phyloP scores from a whole-genome alignment of 176 grass and related monocot species.

The Cocos nucifera region DNA sequence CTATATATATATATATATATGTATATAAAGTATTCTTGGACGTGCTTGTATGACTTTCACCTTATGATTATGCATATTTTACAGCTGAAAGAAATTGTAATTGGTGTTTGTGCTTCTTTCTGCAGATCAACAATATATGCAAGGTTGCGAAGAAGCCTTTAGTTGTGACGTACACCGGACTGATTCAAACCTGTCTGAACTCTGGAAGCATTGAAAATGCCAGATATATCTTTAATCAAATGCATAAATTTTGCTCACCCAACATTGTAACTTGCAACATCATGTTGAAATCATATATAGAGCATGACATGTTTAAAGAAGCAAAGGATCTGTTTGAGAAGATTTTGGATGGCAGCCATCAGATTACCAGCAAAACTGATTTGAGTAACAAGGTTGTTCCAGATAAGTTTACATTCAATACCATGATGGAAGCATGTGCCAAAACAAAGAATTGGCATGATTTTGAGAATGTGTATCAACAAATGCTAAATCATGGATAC shows the following conservation, averaged over 20 bases:
- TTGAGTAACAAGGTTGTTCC: slow-evolving; percentile 33
- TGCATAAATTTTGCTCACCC: slow-evolving; percentile 77
- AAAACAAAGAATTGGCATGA: slow-evolving; percentile 68
- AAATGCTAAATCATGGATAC: slow-evolving; percentile 57
- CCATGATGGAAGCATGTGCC: slow-evolving; percentile 74
- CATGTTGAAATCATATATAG: slow-evolving; percentile 72
- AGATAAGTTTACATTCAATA: slow-evolving; percentile 97
- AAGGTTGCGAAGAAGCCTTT: slow-evolving; percentile 96
- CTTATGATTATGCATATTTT: no score
- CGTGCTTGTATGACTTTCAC: no score
- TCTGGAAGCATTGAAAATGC: slow-evolving; percentile 74
- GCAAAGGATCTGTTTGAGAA: slow-evolving; percentile 56
- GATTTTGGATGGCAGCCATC: slow-evolving; percentile 42
- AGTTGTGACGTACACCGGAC: slow-evolving; percentile 88
- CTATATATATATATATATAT: no score
- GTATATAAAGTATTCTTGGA: no score
- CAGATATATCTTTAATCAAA: slow-evolving; percentile 69
- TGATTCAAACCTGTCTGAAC: slow-evolving; percentile 79
- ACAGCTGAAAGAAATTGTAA: no score
- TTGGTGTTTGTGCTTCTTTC: neutral
- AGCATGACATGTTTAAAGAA: slow-evolving; percentile 65
- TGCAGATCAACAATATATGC: slow-evolving; percentile 91
- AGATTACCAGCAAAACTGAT: slow-evolving; percentile 34
- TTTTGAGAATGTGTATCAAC: slow-evolving; percentile 52
- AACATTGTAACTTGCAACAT: slow-evolving; percentile 82